Percentiles rank a stretch among this genome's conserved stretches.
phyloP scores from a whole-genome alignment of 805 yeast species.

The Yarrowia phangngaensis region DNA sequence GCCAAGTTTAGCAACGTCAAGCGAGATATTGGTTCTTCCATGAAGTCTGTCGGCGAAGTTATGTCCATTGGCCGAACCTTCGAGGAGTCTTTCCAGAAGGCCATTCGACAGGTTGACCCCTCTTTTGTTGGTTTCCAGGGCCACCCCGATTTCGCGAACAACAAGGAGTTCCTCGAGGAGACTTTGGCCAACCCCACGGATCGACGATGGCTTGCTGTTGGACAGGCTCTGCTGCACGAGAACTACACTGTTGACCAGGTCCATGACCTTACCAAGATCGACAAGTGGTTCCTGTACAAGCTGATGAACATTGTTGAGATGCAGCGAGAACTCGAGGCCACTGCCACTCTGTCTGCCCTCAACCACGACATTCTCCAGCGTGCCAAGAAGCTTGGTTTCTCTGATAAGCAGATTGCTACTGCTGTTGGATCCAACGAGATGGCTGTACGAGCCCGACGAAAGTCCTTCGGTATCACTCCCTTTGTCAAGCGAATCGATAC shows the following conservation, averaged over 20 bases:
- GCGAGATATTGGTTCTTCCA: conserved; percentile 88
- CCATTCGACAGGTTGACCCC: conserved; percentile 93
- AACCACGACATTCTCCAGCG: conserved; percentile 65
- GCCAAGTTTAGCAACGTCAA: conserved; percentile 93
- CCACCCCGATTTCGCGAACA: conserved; percentile 50
- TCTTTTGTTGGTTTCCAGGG: conserved; percentile 90
- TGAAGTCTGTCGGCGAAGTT: conserved; percentile 99
- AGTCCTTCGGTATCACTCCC: conserved; percentile 75
- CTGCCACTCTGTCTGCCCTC: conserved; percentile 55
- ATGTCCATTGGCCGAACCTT: conserved; percentile 98
- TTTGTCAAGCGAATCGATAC: conserved; percentile 97
- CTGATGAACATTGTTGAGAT: conserved; percentile 87
- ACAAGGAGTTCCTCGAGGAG: conserved; percentile 58
- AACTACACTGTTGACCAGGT: conserved; percentile 87
- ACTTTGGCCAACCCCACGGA: conserved; percentile 84
- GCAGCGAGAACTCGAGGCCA: conserved; percentile 73
- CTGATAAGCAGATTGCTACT: conserved; percentile 86
- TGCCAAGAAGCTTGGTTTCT: conserved; percentile 92
- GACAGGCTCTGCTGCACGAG: conserved; percentile 91
- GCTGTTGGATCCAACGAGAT: conserved; percentile 71
- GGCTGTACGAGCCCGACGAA: conserved; percentile 78
- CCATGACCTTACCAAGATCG: conserved; percentile 88
- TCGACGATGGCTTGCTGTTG: conserved; percentile 96
- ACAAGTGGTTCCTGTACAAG: conserved; percentile 92
- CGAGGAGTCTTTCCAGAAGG: conserved; percentile 97